phyloP scores from a whole-genome alignment of 352 stramenopile genomes.

The Elongisporangium prolatum region DNA sequence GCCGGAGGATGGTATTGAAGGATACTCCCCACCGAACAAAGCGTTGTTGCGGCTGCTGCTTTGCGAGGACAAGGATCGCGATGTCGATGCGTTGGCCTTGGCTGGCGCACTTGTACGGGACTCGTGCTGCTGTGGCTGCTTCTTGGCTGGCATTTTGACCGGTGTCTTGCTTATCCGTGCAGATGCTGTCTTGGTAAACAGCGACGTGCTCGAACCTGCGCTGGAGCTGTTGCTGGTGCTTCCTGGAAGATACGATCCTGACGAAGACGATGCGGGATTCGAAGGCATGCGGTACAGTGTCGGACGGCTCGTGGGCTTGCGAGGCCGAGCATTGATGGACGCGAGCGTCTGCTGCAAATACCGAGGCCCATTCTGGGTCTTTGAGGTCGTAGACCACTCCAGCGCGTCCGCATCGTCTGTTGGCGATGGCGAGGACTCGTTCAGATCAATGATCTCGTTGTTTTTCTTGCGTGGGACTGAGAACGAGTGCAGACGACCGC shows the following conservation, averaged over 20 bases:
- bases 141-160: conserved; percentile 1
- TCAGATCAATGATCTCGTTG: conserved; percentile 15
- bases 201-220: background rate
- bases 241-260: conserved; percentile 18
- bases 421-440: conserved; percentile 27
- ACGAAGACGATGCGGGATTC: conserved; percentile 12
- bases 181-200: conserved; percentile 11
- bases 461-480: conserved; percentile 29
- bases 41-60: background rate
- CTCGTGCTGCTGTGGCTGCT: background rate
- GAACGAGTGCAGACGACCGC: conserved; percentile 33
- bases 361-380: conserved; percentile 13
- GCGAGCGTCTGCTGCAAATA: conserved; percentile 51
- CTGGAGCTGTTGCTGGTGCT: conserved; percentile 6
- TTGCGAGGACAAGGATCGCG: background rate
- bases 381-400: conserved; percentile 13
- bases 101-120: too few species aligned
- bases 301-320: conserved; percentile 10
- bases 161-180: conserved; percentile 2
- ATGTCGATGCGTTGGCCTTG: background rate
- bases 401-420: conserved; percentile 40
- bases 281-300: conserved; percentile 14
- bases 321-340: conserved; percentile 45
- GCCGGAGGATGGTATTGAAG: background rate
- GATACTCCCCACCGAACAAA: conserved; percentile 10